phyloP scores from a whole-genome alignment of 2,329 filamentous ascomycete genomes.

The Xylaria arbuscula region DNA sequence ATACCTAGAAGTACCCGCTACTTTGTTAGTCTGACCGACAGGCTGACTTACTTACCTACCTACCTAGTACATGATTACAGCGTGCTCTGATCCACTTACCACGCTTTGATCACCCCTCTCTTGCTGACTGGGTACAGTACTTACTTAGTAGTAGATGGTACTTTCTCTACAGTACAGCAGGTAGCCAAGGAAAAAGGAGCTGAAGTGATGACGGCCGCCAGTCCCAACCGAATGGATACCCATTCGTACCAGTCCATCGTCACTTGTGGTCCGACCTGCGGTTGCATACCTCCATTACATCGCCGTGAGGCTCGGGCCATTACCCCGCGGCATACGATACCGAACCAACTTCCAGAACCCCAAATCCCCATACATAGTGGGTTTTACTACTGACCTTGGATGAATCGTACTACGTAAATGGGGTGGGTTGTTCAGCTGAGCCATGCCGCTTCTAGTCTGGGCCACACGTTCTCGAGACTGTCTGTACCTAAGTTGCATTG shows the following conservation, averaged over 20 bases:
- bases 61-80: neutral
- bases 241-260: constrained; percentile 25
- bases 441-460: neutral
- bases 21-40: constrained; percentile 38
- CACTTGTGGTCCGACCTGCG: constrained; percentile 26
- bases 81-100: constrained; percentile 43
- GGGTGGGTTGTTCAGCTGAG: neutral
- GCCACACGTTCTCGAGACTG: neutral
- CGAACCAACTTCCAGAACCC: constrained; percentile 32
- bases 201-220: constrained; percentile 35
- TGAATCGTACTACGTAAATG: neutral
- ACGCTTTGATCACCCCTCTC: constrained; percentile 38
- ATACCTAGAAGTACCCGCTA: neutral
- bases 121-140: neutral
- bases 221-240: constrained; percentile 48
- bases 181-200: constrained; percentile 13
- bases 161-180: neutral
- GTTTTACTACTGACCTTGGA: neutral
- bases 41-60: too few species aligned
- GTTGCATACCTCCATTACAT: constrained; percentile 28
- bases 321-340: constrained; percentile 14
- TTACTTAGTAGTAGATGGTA: neutral
- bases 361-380: neutral
- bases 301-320: constrained; percentile 24
- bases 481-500: neutral